Evolutionary conservation across 345 rosid species (phyloP).

Genomic region (Geranium rotundifolium): DNA sequence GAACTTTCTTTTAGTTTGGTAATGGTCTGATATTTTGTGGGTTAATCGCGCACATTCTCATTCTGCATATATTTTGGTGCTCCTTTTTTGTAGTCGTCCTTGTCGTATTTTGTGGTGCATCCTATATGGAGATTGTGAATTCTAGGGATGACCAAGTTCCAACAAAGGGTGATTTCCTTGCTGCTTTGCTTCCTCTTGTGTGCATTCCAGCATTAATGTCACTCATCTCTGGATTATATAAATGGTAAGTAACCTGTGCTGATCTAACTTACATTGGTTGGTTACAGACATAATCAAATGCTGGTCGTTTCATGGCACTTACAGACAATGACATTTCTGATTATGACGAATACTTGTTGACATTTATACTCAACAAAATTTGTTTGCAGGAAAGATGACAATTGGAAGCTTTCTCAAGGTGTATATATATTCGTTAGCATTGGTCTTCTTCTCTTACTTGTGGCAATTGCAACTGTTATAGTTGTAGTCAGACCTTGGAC

Average conservation of each 20-base stretch:
- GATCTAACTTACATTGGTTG: conserved; percentile 7
- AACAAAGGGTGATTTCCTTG: conserved; percentile 82
- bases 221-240: conserved; percentile 81
- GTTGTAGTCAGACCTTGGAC: conserved; percentile 80
- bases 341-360: neutral
- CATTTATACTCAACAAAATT: neutral
- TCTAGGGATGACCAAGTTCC: conserved; percentile 82
- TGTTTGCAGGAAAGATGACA: conserved; percentile 81
- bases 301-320: neutral
- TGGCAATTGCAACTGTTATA: conserved; percentile 85
- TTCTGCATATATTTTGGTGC: conserved; percentile 10
- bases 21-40: neutral
- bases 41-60: neutral
- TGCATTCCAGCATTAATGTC: conserved; percentile 88
- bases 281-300: conserved; percentile 5
- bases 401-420: conserved; percentile 89
- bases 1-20: conserved; percentile 4
- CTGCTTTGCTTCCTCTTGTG: conserved; percentile 89
- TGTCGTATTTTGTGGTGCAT: conserved; percentile 82
- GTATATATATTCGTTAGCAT: conserved; percentile 68
- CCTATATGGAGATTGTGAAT: conserved; percentile 82
- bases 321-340: neutral
- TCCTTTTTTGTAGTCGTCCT: conserved; percentile 62
- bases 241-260: conserved; percentile 51
- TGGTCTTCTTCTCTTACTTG: conserved; percentile 89